Evolutionary conservation across 306 rosid genomes (phyloP).

Genomic region (Cucurbita moschata): DNA sequence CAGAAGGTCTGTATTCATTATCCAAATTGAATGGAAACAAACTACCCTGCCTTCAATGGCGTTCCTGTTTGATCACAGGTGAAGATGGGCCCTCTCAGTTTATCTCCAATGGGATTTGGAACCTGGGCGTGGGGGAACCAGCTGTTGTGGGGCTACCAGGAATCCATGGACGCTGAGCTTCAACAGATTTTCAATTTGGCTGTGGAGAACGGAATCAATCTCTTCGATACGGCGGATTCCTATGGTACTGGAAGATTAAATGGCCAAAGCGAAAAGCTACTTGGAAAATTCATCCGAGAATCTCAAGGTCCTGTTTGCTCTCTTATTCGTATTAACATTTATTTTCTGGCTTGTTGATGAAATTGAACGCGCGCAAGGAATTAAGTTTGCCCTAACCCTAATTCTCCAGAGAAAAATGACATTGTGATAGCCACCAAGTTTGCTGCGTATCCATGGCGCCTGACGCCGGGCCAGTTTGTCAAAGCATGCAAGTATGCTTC

Average conservation of each 20-base stretch:
- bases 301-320: conserved; percentile 38
- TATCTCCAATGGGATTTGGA: conserved; percentile 93
- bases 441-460: conserved; percentile 98
- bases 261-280: conserved; percentile 87
- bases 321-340: background rate
- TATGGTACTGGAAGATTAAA: conserved; percentile 83
- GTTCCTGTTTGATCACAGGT: conserved; percentile 24
- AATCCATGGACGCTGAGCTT: conserved; percentile 80
- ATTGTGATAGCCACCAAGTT: conserved; percentile 83
- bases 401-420: conserved; percentile 39
- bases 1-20: conserved; percentile 28
- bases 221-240: conserved; percentile 86
- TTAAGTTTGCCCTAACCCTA: background rate
- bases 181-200: conserved; percentile 64
- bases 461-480: conserved; percentile 73
- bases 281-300: conserved; percentile 57
- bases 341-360: background rate
- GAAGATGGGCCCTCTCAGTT: conserved; percentile 72
- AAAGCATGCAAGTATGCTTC: conserved; percentile 72
- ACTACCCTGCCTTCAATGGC: background rate
- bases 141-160: conserved; percentile 70
- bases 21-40: background rate
- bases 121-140: conserved; percentile 99
- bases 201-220: conserved; percentile 65
- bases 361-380: background rate